These are phyloP conservation scores for Nasturtium officinale DNA, from an alignment of 345 rosid genomes.

Conservation along the genomic window DNA sequence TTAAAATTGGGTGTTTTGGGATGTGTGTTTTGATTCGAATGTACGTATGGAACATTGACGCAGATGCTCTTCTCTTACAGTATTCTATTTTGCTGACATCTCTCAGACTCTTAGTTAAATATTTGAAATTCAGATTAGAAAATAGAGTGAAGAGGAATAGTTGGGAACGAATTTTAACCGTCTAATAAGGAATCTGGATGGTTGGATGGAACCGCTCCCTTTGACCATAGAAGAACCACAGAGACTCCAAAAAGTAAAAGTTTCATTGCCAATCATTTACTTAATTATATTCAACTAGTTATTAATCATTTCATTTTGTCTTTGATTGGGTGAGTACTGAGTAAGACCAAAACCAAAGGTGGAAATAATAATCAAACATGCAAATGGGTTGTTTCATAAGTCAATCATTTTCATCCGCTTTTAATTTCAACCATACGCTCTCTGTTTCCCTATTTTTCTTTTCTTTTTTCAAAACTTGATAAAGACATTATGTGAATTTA, in stretches of 20 bases:
- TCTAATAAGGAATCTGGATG: conserved; percentile 41
- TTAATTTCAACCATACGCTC: conserved; percentile 19
- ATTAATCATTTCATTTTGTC: background rate
- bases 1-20: background rate
- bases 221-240: conserved; percentile 36
- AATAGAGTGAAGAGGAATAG: conserved; percentile 23
- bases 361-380: conserved; percentile 9
- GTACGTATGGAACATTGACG: conserved; percentile 28
- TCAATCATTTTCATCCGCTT: conserved; percentile 34
- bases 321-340: conserved; percentile 22
- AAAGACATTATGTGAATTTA: background rate
- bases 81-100: conserved; percentile 21
- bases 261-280: conserved; percentile 11
- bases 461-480: background rate
- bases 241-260: conserved; percentile 16
- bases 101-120: conserved; percentile 23
- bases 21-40: background rate
- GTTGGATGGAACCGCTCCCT: conserved; percentile 40
- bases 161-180: conserved; percentile 33
- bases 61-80: conserved; percentile 26
- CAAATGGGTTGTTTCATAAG: conserved; percentile 25
- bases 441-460: conserved; percentile 1
- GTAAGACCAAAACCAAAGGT: conserved; percentile 26
- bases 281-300: background rate
- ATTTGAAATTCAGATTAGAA: conserved; percentile 16